Percentiles rank a stretch among this genome's conserved stretches.
Conservation (phyloP, 345 rosid species). For the Gossypium ekmanianum region DNA sequence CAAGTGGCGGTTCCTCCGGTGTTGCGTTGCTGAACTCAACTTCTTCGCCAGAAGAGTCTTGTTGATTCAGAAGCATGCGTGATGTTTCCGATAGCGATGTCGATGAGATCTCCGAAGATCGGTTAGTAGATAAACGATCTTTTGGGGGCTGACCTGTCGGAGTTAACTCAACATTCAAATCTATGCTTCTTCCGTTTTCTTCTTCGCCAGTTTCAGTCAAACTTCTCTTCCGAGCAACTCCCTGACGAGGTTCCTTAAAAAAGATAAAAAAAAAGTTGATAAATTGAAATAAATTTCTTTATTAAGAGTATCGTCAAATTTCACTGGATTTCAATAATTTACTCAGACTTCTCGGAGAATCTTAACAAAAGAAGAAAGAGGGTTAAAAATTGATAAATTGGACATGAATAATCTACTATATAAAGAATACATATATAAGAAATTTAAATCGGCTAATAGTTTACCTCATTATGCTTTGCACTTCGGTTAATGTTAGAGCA, state of each 20-base stretch:
- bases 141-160: neutral
- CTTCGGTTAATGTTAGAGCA: neutral
- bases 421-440: neutral
- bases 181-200: neutral
- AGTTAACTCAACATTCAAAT: neutral
- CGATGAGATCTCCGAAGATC: neutral
- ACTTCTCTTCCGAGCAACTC: neutral
- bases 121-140: neutral
- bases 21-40: neutral
- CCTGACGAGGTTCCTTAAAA: neutral
- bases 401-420: neutral
- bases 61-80: neutral
- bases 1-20: neutral
- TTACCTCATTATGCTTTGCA: neutral
- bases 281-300: neutral
- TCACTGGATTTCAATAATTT: neutral
- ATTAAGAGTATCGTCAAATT: neutral
- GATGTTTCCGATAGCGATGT: neutral
- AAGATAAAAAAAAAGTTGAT: too few species aligned
- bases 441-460: neutral
- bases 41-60: neutral
- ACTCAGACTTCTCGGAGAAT: neutral
- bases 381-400: neutral
- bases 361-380: neutral
- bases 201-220: neutral